Evolutionary conservation across 2,329 filamentous ascomycete genomes (phyloP).

Genomic region (Aspergillus tubingensis): DNA sequence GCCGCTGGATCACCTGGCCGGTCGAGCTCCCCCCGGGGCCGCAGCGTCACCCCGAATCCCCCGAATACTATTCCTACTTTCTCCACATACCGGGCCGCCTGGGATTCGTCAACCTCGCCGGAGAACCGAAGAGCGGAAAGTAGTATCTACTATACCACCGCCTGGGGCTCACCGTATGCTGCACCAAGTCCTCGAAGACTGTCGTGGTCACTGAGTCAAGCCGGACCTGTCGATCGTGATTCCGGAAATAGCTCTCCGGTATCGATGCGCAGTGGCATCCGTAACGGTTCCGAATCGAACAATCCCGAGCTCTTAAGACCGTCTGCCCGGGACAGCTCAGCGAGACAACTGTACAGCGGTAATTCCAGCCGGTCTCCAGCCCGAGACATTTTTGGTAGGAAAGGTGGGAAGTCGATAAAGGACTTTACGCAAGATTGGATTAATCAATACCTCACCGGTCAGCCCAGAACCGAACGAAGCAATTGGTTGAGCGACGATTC

Average conservation of each 20-base stretch:
- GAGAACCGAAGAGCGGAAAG: constrained; percentile 49
- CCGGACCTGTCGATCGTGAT: constrained; percentile 48
- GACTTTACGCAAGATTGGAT: constrained; percentile 84
- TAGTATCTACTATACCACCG: constrained; percentile 68
- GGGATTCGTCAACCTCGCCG: constrained; percentile 43
- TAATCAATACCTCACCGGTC: constrained; percentile 75
- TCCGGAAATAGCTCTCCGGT: constrained; percentile 39
- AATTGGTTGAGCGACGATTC: constrained; percentile 84
- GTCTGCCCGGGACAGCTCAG: constrained; percentile 28
- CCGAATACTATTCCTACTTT: constrained; percentile 34
- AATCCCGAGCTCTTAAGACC: constrained; percentile 31
- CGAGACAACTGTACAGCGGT: constrained; percentile 25
- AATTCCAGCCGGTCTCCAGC: constrained; percentile 30
- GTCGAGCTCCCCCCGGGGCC: constrained; percentile 28
- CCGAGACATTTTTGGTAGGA: constrained; percentile 26
- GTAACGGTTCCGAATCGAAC: constrained; percentile 27
- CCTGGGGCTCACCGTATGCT: constrained; percentile 90
- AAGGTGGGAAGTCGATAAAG: constrained; percentile 40
- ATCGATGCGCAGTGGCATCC: constrained; percentile 30
- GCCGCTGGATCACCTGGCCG: constrained; percentile 37
- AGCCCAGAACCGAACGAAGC: constrained; percentile 67
- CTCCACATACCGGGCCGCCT: constrained; percentile 33
- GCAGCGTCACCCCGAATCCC: constrained; percentile 30
- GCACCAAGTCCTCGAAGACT: constrained; percentile 54
- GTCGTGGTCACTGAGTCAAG: constrained; percentile 43